phyloP scores from a whole-genome alignment of 805 yeast species.

The Nakazawaea populi region DNA sequence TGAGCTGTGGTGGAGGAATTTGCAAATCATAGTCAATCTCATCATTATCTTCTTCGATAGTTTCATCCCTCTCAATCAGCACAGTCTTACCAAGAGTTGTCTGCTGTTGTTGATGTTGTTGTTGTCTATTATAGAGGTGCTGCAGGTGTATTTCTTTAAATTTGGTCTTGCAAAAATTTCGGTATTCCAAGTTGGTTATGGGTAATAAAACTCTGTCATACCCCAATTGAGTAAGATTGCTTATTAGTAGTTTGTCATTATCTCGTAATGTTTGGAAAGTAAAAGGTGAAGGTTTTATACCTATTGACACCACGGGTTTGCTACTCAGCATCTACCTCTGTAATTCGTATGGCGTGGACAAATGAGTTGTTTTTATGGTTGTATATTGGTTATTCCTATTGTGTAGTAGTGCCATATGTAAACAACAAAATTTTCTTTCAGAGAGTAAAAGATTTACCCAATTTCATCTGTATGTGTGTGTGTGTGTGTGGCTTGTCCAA shows the following conservation, averaged over 20 bases:
- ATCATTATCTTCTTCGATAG: slow-evolving; percentile 7
- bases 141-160: slow-evolving; percentile 21
- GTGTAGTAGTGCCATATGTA: too few relatives aligned
- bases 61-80: background rate
- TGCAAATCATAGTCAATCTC: slow-evolving; percentile 12
- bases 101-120: too few relatives aligned
- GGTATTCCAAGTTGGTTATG: slow-evolving; percentile 45
- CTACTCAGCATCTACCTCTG: too few relatives aligned
- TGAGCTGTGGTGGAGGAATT: slow-evolving; percentile 34
- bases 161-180: slow-evolving; percentile 33
- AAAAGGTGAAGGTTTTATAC: slow-evolving; percentile 38
- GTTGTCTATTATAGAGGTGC: slow-evolving; percentile 17
- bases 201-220: slow-evolving; percentile 50
- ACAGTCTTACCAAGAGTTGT: too few relatives aligned
- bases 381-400: too few relatives aligned
- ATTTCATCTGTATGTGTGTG: too few relatives aligned
- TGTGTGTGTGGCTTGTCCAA: too few relatives aligned
- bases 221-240: slow-evolving; percentile 26
- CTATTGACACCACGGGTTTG: slow-evolving; percentile 20
- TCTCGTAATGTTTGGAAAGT: slow-evolving; percentile 21
- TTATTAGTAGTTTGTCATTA: slow-evolving; percentile 22
- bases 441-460: too few relatives aligned
- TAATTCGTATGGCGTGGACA: too few relatives aligned
- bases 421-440: too few relatives aligned
- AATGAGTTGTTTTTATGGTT: too few relatives aligned